Evolutionary conservation across 148 eudicot species (phyloP).

Genomic region (Cornus suecica): DNA sequence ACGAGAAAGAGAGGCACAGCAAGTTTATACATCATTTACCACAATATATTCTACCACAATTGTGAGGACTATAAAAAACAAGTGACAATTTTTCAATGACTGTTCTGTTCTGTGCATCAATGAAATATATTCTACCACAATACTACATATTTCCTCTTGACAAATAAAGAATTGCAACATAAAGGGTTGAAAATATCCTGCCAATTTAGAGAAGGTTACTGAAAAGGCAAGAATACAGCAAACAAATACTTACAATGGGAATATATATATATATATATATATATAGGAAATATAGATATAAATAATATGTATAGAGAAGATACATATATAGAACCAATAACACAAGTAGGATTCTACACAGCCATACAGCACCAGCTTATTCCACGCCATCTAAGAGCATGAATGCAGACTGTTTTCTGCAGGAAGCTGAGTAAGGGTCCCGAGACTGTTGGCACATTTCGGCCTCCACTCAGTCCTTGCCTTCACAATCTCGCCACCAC

Average conservation of each 20-base stretch:
- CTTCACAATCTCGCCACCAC: slow-evolving; percentile 68
- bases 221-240: background rate
- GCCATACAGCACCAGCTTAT: background rate
- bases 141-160: background rate
- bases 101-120: too few relatives aligned
- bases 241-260: slow-evolving; percentile 4
- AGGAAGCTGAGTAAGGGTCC: slow-evolving; percentile 30
- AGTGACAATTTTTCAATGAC: too few relatives aligned
- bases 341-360: slow-evolving; percentile 29
- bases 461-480: slow-evolving; percentile 82
- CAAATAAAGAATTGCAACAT: slow-evolving; percentile 3
- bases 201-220: background rate
- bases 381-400: background rate
- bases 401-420: slow-evolving; percentile 25
- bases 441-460: slow-evolving; percentile 39
- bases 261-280: background rate
- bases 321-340: slow-evolving; percentile 16
- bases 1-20: too few relatives aligned
- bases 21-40: too few relatives aligned
- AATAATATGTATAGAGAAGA: background rate
- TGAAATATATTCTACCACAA: background rate
- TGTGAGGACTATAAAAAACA: too few relatives aligned
- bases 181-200: background rate
- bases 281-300: background rate
- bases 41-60: too few relatives aligned